Evolutionary conservation across 2,329 filamentous ascomycete species (phyloP), one percentile per base, ranked within the genome.

Genomic region (Diaporthe aspalathi): DNA sequence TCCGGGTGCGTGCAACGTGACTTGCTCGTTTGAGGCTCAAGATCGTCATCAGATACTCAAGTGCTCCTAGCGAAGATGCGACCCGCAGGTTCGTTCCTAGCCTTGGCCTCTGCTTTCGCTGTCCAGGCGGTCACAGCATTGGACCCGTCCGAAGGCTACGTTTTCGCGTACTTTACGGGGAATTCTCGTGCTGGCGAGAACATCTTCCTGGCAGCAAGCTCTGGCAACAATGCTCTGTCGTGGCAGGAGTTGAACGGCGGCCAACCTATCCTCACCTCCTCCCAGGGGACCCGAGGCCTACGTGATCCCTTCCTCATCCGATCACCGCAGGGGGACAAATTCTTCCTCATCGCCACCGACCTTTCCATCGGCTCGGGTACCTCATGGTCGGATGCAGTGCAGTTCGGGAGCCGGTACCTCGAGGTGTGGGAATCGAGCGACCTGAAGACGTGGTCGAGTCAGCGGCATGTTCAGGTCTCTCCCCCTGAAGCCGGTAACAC

Each of bases 391-490:
- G 74, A 73, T 22, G 72, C 76, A 2, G 75, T 76, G 14, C 72
- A 74, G 3, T 75, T 74, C 22, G 76, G 76, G 4, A 76, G 75
- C 54, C 70, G 69, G 11, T 72, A 70, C 43, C 74, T 84, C 7
- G 80, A 83, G 67, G 77, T 84, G 3, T 84, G 82, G 82, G 81
- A 84, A 72, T 81, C 81, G 1, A 76, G 71, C n/a, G 81, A 84
- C 62, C 75, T 83, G 11, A 77, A 80, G 49, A 81, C 74, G 35
- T 84, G 82, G 82, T 80, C 79, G 1, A 75, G 75, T 38, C 81
- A 83, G 66, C 78, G 81, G 1, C 81, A 83, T 45, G 78, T 83
- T 11, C 75, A 79, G 20, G 82, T 84, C 1, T 83, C 80, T 3
- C 82, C 82, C 1, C 68, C 77, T 0, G 80, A 77, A 5, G 81